A percentile compares a stretch with the other conserved stretches of the same genome.
Evolutionary conservation across 305 asterid genomes (phyloP).

Genomic region (Solanum hybrid): DNA sequence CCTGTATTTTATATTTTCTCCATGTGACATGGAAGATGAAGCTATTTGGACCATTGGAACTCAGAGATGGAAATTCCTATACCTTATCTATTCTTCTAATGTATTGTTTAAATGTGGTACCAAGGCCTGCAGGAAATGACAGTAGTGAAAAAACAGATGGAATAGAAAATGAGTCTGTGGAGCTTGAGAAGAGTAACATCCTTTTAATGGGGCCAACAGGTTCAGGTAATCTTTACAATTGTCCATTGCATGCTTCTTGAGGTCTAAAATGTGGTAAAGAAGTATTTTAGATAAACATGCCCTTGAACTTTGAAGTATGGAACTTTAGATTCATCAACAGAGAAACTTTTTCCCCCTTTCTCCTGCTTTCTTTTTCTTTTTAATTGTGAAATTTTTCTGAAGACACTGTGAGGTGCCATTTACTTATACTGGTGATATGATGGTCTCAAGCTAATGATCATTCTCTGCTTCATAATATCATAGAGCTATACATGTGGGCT

Average conservation of each 20-base stretch:
- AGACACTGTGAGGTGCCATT: background rate
- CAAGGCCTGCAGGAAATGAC: conserved; percentile 67
- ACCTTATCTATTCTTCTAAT: conserved; percentile 7
- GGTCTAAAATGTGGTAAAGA: background rate
- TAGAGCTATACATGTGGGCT: background rate
- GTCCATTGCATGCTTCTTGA: background rate
- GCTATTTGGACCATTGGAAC: background rate
- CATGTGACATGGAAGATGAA: background rate
- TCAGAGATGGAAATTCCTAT: background rate
- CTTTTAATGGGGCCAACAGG: conserved; percentile 98
- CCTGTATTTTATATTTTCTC: background rate
- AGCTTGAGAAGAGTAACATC: conserved; percentile 95
- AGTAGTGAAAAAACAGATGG: conserved; percentile 40
- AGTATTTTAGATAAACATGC: background rate
- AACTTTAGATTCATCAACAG: background rate
- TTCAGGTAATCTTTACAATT: conserved; percentile 66
- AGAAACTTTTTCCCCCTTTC: background rate
- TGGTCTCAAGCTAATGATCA: background rate
- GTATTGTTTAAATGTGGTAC: conserved; percentile 24
- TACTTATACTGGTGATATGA: background rate
- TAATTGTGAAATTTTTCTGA: background rate
- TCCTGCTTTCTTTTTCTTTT: background rate
- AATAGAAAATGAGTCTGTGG: conserved; percentile 57
- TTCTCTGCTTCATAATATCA: background rate
- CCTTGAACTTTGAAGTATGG: background rate